Conservation (phyloP, 1,284 basidiomycete genomes). For the Inonotus hispidus region DNA sequence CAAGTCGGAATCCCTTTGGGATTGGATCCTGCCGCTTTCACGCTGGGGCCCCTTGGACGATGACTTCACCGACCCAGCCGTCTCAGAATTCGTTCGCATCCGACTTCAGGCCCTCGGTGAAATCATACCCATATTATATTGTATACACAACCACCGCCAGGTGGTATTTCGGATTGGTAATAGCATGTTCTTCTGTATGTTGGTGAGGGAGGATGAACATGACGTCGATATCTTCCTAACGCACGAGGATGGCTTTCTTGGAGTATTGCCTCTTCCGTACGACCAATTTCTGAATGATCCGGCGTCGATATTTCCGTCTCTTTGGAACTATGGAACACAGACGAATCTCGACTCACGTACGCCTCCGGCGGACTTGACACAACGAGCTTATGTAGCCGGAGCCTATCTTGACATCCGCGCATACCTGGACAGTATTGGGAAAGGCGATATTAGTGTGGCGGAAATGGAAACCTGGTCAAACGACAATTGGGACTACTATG, state of each 20-base stretch:
- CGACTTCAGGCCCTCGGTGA: constrained; percentile 1
- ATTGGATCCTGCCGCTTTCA: constrained; percentile 1
- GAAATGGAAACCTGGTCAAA: background rate
- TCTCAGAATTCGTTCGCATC: background rate
- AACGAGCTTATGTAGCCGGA: background rate
- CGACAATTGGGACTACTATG: background rate
- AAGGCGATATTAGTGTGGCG: background rate
- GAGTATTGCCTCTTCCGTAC: background rate
- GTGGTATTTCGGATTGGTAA: constrained; percentile 10
- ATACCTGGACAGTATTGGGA: background rate
- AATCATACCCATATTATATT: constrained; percentile 1
- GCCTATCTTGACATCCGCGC: background rate
- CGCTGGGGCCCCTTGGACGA: constrained; percentile 11
- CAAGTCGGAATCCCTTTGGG: background rate
- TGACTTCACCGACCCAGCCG: background rate
- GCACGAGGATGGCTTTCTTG: background rate
- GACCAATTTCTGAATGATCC: background rate
- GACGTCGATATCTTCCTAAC: background rate
- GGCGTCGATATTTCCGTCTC: background rate
- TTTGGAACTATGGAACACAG: background rate
- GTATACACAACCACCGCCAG: background rate
- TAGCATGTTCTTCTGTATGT: background rate
- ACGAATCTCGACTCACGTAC: background rate
- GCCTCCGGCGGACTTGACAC: background rate
- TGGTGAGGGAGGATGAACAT: background rate